These are phyloP conservation scores for Fusarium caatingaense DNA, from an alignment of 2,329 filamentous ascomycete species.

Conservation along the genomic window DNA sequence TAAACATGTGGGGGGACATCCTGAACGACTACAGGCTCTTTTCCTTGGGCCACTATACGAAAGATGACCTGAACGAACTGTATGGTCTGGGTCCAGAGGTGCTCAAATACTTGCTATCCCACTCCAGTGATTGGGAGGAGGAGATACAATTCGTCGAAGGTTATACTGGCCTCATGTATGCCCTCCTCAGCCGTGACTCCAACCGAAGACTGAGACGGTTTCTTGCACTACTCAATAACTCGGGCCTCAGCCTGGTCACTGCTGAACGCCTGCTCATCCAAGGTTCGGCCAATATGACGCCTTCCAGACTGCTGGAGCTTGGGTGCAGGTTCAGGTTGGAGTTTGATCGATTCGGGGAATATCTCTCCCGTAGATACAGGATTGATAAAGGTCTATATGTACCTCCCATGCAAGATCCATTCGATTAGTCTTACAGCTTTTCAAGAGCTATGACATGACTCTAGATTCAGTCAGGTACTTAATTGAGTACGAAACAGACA, in stretches of 20 bases:
- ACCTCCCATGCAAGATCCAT: neutral
- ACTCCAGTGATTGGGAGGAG: neutral
- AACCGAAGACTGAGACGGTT: neutral
- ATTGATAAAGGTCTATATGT: neutral
- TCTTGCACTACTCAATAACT: neutral
- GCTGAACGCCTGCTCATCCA: slow-evolving; percentile 2
- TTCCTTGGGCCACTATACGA: neutral
- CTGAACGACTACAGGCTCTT: slow-evolving; percentile 18
- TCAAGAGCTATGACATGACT: neutral
- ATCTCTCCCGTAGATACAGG: neutral
- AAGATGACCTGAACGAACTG: neutral
- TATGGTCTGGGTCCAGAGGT: neutral
- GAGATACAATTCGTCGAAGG: neutral
- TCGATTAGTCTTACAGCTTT: neutral
- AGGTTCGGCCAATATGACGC: neutral
- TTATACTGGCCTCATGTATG: neutral
- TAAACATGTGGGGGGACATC: slow-evolving; percentile 34
- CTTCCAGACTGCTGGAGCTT: neutral
- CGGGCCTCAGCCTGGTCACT: neutral
- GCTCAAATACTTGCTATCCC: neutral
- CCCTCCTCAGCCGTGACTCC: neutral
- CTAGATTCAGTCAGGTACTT: neutral
- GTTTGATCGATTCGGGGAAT: neutral
- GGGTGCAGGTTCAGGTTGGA: neutral
- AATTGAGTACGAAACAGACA: neutral